A percentile compares a stretch with the other conserved stretches of the same genome.
Evolutionary conservation across 1,284 basidiomycete species (phyloP).

Genomic region (Leccinum subspadiceum): DNA sequence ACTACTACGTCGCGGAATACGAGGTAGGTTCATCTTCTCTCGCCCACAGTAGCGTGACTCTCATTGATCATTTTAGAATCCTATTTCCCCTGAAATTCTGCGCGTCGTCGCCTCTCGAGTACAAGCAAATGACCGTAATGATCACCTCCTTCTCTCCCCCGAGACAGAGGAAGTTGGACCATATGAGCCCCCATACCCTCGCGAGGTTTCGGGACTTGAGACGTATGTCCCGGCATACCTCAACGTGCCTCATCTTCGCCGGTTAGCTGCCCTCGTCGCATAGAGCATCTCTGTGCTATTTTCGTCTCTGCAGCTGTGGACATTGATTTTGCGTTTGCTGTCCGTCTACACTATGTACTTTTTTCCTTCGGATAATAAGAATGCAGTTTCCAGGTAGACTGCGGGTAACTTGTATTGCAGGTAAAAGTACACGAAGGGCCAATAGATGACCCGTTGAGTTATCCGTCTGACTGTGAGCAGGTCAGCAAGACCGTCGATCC

Average conservation of each 20-base stretch:
- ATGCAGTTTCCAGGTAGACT: slow-evolving; percentile 1
- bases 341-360: no score
- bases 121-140: no score
- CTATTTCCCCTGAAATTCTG: slow-evolving; percentile 91
- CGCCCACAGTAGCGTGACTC: slow-evolving; percentile 4
- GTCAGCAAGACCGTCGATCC: slow-evolving; percentile 36
- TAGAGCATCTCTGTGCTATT: no score
- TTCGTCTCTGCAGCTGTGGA: no score
- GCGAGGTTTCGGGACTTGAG: no score
- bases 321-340: no score
- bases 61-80: slow-evolving; percentile 56
- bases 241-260: no score
- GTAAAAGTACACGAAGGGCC: not conserved
- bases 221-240: no score
- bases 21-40: slow-evolving; percentile 57
- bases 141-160: no score
- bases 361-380: slow-evolving; percentile 18
- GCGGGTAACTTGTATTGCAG: not conserved
- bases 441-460: not conserved
- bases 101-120: slow-evolving; percentile 56
- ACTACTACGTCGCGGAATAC: slow-evolving; percentile 98
- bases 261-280: no score
- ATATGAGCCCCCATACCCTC: no score
- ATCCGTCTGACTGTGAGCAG: slow-evolving; percentile 2
- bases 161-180: no score